Evolutionary conservation across 2,329 filamentous ascomycete species (phyloP), one percentile per base, ranked within the genome.

Genomic region (Geoglossum cookeanum): DNA sequence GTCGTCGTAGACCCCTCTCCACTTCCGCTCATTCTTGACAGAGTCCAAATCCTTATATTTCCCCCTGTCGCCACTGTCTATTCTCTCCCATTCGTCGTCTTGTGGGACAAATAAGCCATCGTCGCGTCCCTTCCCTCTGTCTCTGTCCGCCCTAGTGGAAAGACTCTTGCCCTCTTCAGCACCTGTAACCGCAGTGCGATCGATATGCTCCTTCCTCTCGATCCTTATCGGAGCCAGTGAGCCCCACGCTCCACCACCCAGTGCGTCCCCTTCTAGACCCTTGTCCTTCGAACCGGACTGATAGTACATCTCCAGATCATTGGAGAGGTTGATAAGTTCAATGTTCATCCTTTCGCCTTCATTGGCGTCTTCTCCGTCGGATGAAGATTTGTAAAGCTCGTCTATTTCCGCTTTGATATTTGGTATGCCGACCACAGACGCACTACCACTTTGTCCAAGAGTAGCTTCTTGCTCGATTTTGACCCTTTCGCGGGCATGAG

Each of bases 321-420:
- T 78, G 11, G 77, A 72, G 11, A 81, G 64, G 60, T 75, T 74
- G 60, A 80, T 75, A n/a, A 72, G 66, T 61, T 83, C 79, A 57
- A 83, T 78, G 60, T 78, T 74, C 56, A 75, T 68, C 56, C 75
- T 70, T 45, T 71, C 69, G 29, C 68, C 72, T 29, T 69, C 66
- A 47, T 72, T 69, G 33, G 67, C 67, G 54, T 75, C 77, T 57
- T 73, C 70, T 39, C 75, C 73, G 29, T 78, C 76, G 53, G 76
- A 75, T 37, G 73, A 74, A 9, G 72, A 73, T 5, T 72, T 68
- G 57, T 72, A 70, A 70, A 57, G 68, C 63, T 57, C 51, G 7
- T 60, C 59, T 6, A 59, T 58, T 59, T 71, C 70, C 30, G 58
- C 61, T 62, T 70, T 71, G 57, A 70, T 53, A 8, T 33, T 5